Conservation (phyloP, 164 flowering plant species). For the Berberis vulgaris region DNA sequence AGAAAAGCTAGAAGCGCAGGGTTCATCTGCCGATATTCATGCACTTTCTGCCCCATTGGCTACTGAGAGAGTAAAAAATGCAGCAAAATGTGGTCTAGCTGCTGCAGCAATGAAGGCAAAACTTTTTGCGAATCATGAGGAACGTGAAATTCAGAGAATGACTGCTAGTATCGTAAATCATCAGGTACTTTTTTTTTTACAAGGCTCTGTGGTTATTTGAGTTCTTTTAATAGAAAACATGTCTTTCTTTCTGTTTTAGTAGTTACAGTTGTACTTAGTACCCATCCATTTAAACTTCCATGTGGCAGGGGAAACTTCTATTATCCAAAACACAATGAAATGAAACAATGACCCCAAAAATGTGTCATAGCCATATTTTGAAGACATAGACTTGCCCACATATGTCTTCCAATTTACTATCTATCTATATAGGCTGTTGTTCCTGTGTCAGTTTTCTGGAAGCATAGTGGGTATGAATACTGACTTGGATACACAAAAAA, state of each 20-base stretch:
- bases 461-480: too few species aligned
- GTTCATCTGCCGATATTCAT: conserved; percentile 27
- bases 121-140: conserved; percentile 94
- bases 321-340: too few species aligned
- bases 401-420: too few species aligned
- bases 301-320: too few species aligned
- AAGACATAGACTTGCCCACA: too few species aligned
- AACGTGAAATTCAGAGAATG: conserved; percentile 94
- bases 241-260: too few species aligned
- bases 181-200: conserved; percentile 46
- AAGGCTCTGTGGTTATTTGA: neutral
- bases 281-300: too few species aligned
- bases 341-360: too few species aligned
- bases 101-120: conserved; percentile 94
- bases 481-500: too few species aligned
- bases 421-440: too few species aligned
- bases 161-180: conserved; percentile 87
- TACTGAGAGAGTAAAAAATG: conserved; percentile 55
- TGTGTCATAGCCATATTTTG: too few species aligned
- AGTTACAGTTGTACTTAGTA: neutral
- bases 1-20: conserved; percentile 24
- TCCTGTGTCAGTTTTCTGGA: too few species aligned
- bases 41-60: conserved; percentile 34
- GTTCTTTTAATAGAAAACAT: neutral
- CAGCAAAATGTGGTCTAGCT: conserved; percentile 81